Conservation (phyloP, 176 grass and related monocot species). For the Eremochloa ophiuroides region DNA sequence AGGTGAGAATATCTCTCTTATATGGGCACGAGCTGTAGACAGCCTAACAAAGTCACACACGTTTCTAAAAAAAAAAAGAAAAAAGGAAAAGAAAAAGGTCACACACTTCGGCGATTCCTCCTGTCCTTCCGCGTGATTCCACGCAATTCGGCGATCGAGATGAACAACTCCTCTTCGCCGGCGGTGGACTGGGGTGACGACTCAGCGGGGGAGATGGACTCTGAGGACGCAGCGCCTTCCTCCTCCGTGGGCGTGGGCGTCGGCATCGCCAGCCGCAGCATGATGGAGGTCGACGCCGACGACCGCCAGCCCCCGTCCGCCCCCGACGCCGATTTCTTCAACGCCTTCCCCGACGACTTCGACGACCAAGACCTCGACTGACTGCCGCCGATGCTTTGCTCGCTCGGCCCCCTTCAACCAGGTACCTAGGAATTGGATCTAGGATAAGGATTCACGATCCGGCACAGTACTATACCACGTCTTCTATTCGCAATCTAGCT, state of each 20-base stretch:
- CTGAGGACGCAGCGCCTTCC: slow-evolving; percentile 9
- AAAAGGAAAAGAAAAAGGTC: no score
- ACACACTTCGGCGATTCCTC: no score
- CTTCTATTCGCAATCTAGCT: background rate
- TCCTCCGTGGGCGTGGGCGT: background rate
- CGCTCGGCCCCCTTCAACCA: background rate
- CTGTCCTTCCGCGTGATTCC: no score
- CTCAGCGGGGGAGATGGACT: slow-evolving; percentile 43
- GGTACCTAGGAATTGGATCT: background rate
- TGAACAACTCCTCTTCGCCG: slow-evolving; percentile 6
- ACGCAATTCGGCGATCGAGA: no score
- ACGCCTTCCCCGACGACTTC: slow-evolving; percentile 67
- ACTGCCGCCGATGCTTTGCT: background rate
- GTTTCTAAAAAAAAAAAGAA: no score
- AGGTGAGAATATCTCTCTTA: no score
- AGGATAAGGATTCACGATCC: background rate
- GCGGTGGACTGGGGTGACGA: slow-evolving; percentile 31
- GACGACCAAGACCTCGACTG: slow-evolving; percentile 51
- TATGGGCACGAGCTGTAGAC: no score
- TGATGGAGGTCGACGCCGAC: slow-evolving; percentile 66
- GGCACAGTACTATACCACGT: background rate
- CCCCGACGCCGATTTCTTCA: slow-evolving; percentile 62
- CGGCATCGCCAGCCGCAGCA: slow-evolving; percentile 8
- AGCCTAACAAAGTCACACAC: no score
- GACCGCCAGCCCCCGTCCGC: slow-evolving; percentile 9